These are phyloP conservation scores for Nicotiana noctiflora DNA, from an alignment of 257 asterid genomes.

Conservation along the genomic window DNA sequence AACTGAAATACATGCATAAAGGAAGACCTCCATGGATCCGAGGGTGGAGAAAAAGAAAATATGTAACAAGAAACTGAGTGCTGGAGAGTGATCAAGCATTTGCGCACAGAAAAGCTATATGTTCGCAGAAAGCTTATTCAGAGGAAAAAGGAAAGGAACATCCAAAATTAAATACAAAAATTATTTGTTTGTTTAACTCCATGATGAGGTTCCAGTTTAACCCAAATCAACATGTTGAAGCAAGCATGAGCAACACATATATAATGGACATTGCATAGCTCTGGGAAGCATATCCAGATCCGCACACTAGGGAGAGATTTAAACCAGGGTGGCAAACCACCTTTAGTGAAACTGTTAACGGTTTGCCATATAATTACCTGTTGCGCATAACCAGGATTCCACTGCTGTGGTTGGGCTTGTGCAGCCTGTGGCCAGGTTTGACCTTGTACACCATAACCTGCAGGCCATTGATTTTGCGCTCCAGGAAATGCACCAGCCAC, in stretches of 20 bases:
- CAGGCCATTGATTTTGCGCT: constrained; percentile 74
- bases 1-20: background rate
- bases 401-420: constrained; percentile 76
- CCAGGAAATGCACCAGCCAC: constrained; percentile 62
- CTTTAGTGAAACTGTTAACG: background rate
- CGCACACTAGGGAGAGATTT: background rate
- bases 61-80: background rate
- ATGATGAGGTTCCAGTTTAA: background rate
- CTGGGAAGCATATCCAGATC: background rate
- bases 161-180: background rate
- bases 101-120: background rate
- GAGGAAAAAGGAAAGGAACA: background rate
- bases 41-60: background rate
- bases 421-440: constrained; percentile 92
- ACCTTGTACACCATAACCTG: constrained; percentile 75
- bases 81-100: background rate
- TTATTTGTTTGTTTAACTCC: background rate
- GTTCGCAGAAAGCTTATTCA: background rate
- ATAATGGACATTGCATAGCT: background rate
- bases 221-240: background rate
- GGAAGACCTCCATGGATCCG: background rate
- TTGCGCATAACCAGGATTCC: constrained; percentile 77
- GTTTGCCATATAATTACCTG: constrained; percentile 48
- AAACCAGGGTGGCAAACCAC: background rate
- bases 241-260: background rate